These are phyloP conservation scores for Hypoxylon sp. DNA, from an alignment of 2,329 filamentous ascomycete genomes.

Conservation along the genomic window DNA sequence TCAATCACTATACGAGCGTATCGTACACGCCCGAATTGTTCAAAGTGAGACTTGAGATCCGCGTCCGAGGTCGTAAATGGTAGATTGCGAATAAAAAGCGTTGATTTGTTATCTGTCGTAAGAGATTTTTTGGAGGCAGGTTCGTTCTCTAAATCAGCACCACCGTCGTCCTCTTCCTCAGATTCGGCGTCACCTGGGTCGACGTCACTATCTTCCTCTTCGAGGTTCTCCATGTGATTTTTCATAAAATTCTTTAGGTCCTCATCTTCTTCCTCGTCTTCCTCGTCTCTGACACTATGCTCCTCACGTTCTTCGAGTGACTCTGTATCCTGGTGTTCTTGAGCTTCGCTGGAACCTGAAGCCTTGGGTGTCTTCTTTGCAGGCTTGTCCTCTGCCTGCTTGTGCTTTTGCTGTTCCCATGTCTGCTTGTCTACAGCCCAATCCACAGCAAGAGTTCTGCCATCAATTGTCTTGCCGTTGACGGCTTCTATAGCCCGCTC, in stretches of 20 bases:
- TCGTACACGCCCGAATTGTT: conserved; percentile 85
- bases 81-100: conserved; percentile 92
- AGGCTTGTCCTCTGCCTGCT: conserved; percentile 54
- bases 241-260: conserved; percentile 63
- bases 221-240: conserved; percentile 58
- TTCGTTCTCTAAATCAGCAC: conserved; percentile 51
- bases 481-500: conserved; percentile 86
- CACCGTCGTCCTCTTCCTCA: conserved; percentile 58
- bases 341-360: conserved; percentile 50
- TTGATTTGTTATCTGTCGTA: conserved; percentile 75
- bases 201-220: conserved; percentile 56
- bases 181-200: conserved; percentile 67
- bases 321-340: conserved; percentile 49
- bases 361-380: conserved; percentile 48
- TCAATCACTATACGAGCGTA: conserved; percentile 95
- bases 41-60: conserved; percentile 85
- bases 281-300: conserved; percentile 29
- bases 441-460: conserved; percentile 89
- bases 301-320: conserved; percentile 49
- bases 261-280: conserved; percentile 50
- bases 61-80: conserved; percentile 91
- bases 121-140: conserved; percentile 48
- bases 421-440: conserved; percentile 94
- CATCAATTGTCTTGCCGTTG: conserved; percentile 92
- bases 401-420: conserved; percentile 79